Base-by-base conservation (phyloP, 352 stramenopile species). In the Phytophthora chlamydospora region DNA sequence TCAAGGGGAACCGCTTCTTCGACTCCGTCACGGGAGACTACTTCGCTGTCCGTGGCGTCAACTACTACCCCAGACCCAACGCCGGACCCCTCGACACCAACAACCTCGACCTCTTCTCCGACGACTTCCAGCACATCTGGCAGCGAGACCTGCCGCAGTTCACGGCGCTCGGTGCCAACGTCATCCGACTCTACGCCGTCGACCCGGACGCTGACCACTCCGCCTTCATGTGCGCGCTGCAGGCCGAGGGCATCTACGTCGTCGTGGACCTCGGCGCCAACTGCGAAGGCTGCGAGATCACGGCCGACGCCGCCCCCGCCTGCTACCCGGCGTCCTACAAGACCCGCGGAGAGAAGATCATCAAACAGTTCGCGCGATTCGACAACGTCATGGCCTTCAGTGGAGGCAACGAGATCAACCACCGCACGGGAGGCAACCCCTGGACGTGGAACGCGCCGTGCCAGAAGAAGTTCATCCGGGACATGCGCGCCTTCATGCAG, bases 11-110 rank as follows among this genome's bases (percentile, higher is more conserved):
- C 55, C 78, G 76, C 27, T 91, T 94, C 60, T 96, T 91, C 58
- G 80, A 96, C 67, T 80, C 66, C 16, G 57, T 78, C 43, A 89
- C 80, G 7, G 75, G 73, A 41, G 63, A 91, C 42, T 86, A 90
- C 56, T 89, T 96, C 65, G 72, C 75, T 11, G 71, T 91, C 32
- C 74, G 78, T 43, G 89, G 89, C 27, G 76, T 95, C 60, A 87
- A 92, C 56, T 96, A 96, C 70, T 95, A 95, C 62, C 87, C 87
- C n/a, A 79, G 87, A 14, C 83, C 89, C 9, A 97, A 97, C 59
- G 51, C 67, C 4, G 89, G 87, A 16, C 38, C 46, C 4, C 55
- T 93, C 3, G 70, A 91, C 54, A 40, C 64, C 24, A 94, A 96
- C 69, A 93, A 89, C 62, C 69, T 95, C 43, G 89, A 97, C 45